phyloP scores from a whole-genome alignment of 441 rosid genomes.

The Adansonia gregorii region DNA sequence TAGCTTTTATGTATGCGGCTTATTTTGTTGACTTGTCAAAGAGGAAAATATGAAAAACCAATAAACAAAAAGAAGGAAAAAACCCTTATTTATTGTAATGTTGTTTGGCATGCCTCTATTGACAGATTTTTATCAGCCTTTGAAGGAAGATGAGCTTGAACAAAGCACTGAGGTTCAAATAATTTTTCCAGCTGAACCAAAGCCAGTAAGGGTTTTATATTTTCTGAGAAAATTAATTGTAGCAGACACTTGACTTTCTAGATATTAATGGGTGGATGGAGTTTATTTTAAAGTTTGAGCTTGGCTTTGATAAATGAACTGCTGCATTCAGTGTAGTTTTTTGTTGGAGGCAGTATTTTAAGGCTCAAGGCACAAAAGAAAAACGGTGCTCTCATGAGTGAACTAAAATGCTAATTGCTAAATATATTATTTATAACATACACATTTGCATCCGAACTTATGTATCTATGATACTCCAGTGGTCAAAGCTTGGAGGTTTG shows the following conservation, averaged over 20 bases:
- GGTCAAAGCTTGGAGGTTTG: not conserved
- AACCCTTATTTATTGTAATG: slow-evolving; percentile 11
- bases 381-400: not conserved
- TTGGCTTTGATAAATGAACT: slow-evolving; percentile 5
- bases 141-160: slow-evolving; percentile 84
- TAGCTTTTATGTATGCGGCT: not conserved
- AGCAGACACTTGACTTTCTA: not conserved
- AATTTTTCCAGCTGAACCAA: slow-evolving; percentile 72
- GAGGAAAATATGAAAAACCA: not conserved
- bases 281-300: slow-evolving; percentile 1
- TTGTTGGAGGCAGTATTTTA: not conserved
- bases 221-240: not conserved
- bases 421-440: not conserved
- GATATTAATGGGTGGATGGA: not conserved
- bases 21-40: not conserved
- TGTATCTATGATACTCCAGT: not conserved
- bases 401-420: not conserved
- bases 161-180: slow-evolving; percentile 84
- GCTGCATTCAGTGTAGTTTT: not conserved
- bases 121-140: slow-evolving; percentile 88
- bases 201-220: slow-evolving; percentile 60
- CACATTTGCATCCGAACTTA: not conserved
- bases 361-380: not conserved
- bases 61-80: not conserved
- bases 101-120: slow-evolving; percentile 23